These are phyloP conservation scores for Reticulascus tulasneorum DNA, from an alignment of 2,329 filamentous ascomycete species.

Conservation along the genomic window DNA sequence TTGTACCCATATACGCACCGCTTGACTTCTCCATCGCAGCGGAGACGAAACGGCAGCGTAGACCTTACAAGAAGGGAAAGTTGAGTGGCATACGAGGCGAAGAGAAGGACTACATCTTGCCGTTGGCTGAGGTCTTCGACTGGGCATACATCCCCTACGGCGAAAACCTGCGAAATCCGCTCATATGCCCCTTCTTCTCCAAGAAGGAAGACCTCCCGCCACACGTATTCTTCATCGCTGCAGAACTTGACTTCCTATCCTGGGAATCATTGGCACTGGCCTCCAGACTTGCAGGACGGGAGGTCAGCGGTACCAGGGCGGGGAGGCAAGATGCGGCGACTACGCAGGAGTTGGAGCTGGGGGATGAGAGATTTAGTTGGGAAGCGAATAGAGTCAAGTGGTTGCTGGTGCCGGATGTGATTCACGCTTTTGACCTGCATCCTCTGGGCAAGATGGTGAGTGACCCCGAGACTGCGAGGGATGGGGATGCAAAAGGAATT, in stretches of 20 bases:
- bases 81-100: conserved; percentile 14
- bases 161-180: conserved; percentile 25
- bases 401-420: conserved; percentile 37
- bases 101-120: conserved; percentile 12
- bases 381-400: conserved; percentile 32
- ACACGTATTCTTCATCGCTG: conserved; percentile 31
- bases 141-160: conserved; percentile 29
- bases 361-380: conserved; percentile 32
- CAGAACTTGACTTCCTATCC: conserved; percentile 32
- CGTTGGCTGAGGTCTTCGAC: conserved; percentile 23
- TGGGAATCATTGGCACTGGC: conserved; percentile 16
- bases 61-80: conserved; percentile 21
- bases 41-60: conserved; percentile 17
- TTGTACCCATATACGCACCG: conserved; percentile 39
- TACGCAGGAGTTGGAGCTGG: conserved; percentile 16
- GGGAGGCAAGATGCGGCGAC: conserved; percentile 13
- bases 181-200: conserved; percentile 30
- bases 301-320: background rate
- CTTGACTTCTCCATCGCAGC: conserved; percentile 26
- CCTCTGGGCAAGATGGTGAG: conserved; percentile 21
- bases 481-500: conserved; percentile 25
- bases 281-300: conserved; percentile 15
- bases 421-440: conserved; percentile 36
- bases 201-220: conserved; percentile 24
- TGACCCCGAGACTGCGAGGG: conserved; percentile 23